A percentile compares a stretch with the other conserved stretches of the same genome.
phyloP scores from a whole-genome alignment of 345 rosid species.

The Eucalyptus cladocalyx region DNA sequence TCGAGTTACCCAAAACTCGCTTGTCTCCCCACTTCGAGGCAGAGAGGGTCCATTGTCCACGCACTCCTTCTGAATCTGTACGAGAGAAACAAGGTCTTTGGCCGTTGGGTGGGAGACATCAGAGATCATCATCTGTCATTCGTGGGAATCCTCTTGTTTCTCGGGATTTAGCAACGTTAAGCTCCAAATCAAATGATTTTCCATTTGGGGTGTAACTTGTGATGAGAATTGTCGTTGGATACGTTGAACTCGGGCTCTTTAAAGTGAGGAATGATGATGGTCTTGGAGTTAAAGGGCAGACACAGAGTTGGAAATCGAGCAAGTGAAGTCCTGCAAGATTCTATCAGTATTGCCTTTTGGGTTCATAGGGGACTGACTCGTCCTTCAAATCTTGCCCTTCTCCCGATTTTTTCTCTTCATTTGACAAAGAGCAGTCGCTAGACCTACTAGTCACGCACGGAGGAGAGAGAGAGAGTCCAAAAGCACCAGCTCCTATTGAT shows the following conservation, averaged over 20 bases:
- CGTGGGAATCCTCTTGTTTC: not conserved
- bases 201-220: not conserved
- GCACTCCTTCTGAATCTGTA: not conserved
- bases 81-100: not conserved
- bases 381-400: not conserved
- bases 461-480: not conserved
- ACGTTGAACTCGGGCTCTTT: not conserved
- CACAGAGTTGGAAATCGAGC: not conserved
- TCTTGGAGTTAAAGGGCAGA: not conserved
- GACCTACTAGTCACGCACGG: not conserved
- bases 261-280: not conserved
- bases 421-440: not conserved
- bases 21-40: not conserved
- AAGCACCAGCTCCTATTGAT: not conserved
- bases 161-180: not conserved
- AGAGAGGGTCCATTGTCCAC: not conserved
- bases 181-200: not conserved
- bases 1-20: not conserved
- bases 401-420: not conserved
- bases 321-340: not conserved
- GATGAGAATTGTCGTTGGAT: not conserved
- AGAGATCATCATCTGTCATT: not conserved
- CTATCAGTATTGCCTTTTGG: not conserved
- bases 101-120: not conserved
- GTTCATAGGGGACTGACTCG: not conserved